These are phyloP conservation scores for Ceratobasidium theobromae DNA, from an alignment of 1,284 basidiomycete genomes.

Conservation along the genomic window DNA sequence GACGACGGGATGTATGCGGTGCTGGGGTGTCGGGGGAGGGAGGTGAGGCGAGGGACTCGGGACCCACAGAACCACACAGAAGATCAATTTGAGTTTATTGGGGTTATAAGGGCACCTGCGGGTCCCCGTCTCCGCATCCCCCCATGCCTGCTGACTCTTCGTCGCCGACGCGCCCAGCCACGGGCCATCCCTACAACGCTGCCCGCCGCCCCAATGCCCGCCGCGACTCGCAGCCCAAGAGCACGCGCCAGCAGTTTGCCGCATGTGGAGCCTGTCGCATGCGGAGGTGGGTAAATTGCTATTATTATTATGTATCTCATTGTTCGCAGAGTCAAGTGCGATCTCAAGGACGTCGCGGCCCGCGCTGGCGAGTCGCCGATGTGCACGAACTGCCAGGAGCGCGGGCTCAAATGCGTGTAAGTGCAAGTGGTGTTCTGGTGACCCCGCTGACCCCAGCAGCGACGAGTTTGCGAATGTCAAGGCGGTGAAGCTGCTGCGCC, in stretches of 20 bases:
- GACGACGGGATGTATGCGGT: not conserved
- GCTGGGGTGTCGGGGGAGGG: not conserved
- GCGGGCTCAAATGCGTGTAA: constrained; percentile 81
- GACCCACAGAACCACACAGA: constrained; percentile 23
- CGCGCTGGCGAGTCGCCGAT: constrained; percentile 48
- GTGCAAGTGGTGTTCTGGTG: constrained; percentile 43
- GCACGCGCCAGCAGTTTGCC: constrained; percentile 76
- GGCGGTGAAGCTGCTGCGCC: constrained; percentile 77
- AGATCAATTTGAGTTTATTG: not conserved
- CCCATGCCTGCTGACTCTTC: constrained; percentile 19
- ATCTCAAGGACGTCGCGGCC: constrained; percentile 66
- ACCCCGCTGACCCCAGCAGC: constrained; percentile 46
- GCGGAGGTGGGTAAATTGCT: constrained; percentile 56
- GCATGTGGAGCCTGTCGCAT: constrained; percentile 89
- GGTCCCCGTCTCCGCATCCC: constrained; percentile 21
- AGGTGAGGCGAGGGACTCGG: not conserved
- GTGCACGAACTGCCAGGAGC: constrained; percentile 87
- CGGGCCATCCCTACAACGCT: constrained; percentile 4
- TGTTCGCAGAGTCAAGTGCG: constrained; percentile 66
- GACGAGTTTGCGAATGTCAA: constrained; percentile 88
- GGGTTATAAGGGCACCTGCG: not conserved
- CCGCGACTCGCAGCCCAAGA: constrained; percentile 57
- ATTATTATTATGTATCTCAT: constrained; percentile 37
- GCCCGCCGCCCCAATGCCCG: constrained; percentile 15
- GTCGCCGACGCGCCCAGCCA: constrained; percentile 17